A percentile compares a stretch with the other conserved stretches of the same genome.
These are phyloP conservation scores for Arxiozyma bovina DNA, from an alignment of 1,139 yeast genomes.

Conservation along the genomic window DNA sequence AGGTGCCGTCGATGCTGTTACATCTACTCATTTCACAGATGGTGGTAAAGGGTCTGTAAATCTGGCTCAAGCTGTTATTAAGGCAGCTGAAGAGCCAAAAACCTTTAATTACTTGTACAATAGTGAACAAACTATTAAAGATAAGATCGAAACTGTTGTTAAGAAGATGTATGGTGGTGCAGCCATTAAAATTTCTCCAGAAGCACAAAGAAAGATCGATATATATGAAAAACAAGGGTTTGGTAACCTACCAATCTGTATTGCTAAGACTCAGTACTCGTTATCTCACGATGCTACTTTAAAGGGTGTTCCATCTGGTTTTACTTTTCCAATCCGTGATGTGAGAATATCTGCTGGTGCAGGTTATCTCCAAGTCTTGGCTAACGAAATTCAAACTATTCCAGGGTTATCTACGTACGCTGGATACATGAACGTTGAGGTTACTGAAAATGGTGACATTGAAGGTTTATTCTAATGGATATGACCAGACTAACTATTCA, in stretches of 20 bases:
- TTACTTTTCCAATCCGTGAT: conserved; percentile 71
- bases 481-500: not conserved
- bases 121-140: conserved; percentile 50
- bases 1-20: conserved; percentile 69
- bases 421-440: conserved; percentile 79
- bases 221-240: conserved; percentile 62
- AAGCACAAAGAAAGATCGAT: conserved; percentile 59
- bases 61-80: conserved; percentile 60
- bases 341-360: conserved; percentile 78
- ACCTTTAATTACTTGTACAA: conserved; percentile 53
- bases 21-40: conserved; percentile 71
- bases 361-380: conserved; percentile 72
- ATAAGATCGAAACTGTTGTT: conserved; percentile 56
- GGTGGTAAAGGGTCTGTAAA: conserved; percentile 71
- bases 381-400: conserved; percentile 76
- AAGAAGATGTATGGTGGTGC: conserved; percentile 71
- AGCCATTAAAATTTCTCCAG: conserved; percentile 55
- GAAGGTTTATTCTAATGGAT: conserved; percentile 56
- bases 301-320: conserved; percentile 75
- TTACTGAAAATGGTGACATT: conserved; percentile 67
- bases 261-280: conserved; percentile 79
- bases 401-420: conserved; percentile 80
- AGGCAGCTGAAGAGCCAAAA: conserved; percentile 41
- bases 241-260: conserved; percentile 67
- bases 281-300: conserved; percentile 72